Conservation (phyloP, 441 rosid species). For the Erysimum pusillum region DNA sequence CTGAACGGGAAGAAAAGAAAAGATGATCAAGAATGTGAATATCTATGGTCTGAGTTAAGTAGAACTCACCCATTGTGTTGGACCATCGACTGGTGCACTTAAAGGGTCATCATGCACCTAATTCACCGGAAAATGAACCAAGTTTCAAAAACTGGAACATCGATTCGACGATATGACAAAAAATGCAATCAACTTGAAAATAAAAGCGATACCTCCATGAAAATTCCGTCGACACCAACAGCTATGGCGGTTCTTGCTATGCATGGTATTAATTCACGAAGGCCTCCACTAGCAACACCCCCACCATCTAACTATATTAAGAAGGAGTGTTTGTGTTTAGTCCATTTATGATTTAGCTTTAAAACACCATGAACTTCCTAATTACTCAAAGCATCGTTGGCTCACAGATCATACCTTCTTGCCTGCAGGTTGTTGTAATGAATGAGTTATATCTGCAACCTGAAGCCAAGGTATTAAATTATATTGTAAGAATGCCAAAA, state of each 20-base stretch:
- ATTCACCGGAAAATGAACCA: constrained; percentile 33
- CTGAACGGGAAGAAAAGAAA: constrained; percentile 43
- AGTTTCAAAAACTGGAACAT: constrained; percentile 23
- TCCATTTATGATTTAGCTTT: constrained; percentile 3
- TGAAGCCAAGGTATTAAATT: neutral
- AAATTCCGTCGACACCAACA: constrained; percentile 93
- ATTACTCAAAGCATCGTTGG: neutral
- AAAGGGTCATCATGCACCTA: constrained; percentile 96
- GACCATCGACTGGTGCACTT: constrained; percentile 94
- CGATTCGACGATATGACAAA: neutral
- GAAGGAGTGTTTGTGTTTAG: constrained; percentile 28
- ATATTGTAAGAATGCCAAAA: neutral
- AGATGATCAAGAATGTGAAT: neutral
- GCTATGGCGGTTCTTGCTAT: constrained; percentile 94
- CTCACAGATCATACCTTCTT: constrained; percentile 66
- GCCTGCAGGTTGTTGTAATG: constrained; percentile 95
- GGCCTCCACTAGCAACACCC: constrained; percentile 98
- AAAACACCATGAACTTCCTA: neutral
- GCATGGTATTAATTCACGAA: constrained; percentile 93
- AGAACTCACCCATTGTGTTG: constrained; percentile 93
- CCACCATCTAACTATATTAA: constrained; percentile 86
- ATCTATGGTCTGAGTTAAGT: neutral
- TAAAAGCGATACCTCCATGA: constrained; percentile 79
- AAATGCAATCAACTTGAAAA: neutral
- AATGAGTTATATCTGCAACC: constrained; percentile 97